phyloP scores from a whole-genome alignment of 257 asterid species.

The Voacanga thouarsii region DNA sequence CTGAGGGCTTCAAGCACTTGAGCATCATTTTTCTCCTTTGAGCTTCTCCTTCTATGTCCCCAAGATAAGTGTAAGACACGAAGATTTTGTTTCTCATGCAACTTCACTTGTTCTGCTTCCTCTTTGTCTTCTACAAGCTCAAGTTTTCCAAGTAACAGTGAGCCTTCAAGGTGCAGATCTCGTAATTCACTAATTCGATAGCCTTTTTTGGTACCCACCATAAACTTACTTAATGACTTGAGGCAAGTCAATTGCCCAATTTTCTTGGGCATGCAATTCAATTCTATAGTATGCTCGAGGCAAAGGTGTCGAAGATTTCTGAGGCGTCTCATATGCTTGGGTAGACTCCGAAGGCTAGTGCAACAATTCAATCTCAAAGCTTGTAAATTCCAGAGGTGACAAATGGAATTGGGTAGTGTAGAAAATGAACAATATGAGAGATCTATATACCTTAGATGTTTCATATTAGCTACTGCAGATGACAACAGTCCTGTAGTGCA shows the following conservation, averaged over 20 bases:
- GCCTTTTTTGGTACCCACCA: slow-evolving; percentile 22
- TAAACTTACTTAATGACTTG: slow-evolving; percentile 20
- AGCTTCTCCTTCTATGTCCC: not conserved
- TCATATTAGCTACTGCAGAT: slow-evolving; percentile 17
- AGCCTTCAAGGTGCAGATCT: slow-evolving; percentile 22
- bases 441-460: slow-evolving; percentile 29
- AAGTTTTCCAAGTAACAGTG: slow-evolving; percentile 14
- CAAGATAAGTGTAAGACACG: slow-evolving; percentile 10
- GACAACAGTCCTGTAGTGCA: not conserved
- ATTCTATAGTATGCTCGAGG: not conserved
- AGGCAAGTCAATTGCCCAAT: slow-evolving; percentile 28
- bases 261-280: slow-evolving; percentile 26
- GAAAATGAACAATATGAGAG: slow-evolving; percentile 16
- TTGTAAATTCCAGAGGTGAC: slow-evolving; percentile 32
- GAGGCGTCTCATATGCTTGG: slow-evolving; percentile 17
- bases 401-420: too few species aligned
- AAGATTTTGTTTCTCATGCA: slow-evolving; percentile 22
- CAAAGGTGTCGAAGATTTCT: slow-evolving; percentile 4
- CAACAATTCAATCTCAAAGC: slow-evolving; percentile 23
- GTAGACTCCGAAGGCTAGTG: slow-evolving; percentile 11
- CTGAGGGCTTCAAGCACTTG: slow-evolving; percentile 26
- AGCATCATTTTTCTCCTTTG: slow-evolving; percentile 3
- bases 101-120: slow-evolving; percentile 31
- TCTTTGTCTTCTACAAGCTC: slow-evolving; percentile 20
- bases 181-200: slow-evolving; percentile 24